Conservation (phyloP, 2,329 filamentous ascomycete genomes). For the Aspergillus sp. region DNA sequence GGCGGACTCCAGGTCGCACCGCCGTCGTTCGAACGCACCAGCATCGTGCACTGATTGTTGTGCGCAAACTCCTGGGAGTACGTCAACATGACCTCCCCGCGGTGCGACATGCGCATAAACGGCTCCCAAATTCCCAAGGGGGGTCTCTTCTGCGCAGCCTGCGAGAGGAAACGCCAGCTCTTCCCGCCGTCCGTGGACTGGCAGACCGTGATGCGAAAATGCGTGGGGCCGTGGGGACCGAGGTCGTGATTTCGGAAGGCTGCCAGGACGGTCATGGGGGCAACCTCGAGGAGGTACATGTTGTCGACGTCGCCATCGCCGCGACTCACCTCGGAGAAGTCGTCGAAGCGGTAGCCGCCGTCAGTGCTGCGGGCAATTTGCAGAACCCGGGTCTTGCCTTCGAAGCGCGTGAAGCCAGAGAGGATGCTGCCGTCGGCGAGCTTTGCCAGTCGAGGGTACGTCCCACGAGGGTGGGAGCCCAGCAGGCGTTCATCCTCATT, state of each 20-base stretch:
- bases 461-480: conserved; percentile 41
- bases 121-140: conserved; percentile 51
- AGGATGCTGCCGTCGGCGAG: conserved; percentile 49
- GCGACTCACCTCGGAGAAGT: conserved; percentile 47
- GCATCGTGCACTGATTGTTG: conserved; percentile 52
- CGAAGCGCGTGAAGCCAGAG: conserved; percentile 46
- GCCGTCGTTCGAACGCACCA: conserved; percentile 45
- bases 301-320: conserved; percentile 50
- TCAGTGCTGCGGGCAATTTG: conserved; percentile 48
- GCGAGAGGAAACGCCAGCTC: conserved; percentile 46
- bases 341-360: conserved; percentile 42
- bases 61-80: conserved; percentile 49
- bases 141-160: conserved; percentile 44
- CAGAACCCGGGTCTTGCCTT: conserved; percentile 40
- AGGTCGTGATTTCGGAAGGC: conserved; percentile 52
- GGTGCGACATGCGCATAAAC: conserved; percentile 45
- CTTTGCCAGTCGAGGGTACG: conserved; percentile 50
- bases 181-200: conserved; percentile 46
- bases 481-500: conserved; percentile 35
- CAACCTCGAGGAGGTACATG: conserved; percentile 46
- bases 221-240: conserved; percentile 35
- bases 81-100: conserved; percentile 45
- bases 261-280: conserved; percentile 39
- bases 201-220: conserved; percentile 54
- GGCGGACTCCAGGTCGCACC: conserved; percentile 48